Conservation (phyloP, 2,329 filamentous ascomycete genomes). For the Talaromyces rugulosus region DNA sequence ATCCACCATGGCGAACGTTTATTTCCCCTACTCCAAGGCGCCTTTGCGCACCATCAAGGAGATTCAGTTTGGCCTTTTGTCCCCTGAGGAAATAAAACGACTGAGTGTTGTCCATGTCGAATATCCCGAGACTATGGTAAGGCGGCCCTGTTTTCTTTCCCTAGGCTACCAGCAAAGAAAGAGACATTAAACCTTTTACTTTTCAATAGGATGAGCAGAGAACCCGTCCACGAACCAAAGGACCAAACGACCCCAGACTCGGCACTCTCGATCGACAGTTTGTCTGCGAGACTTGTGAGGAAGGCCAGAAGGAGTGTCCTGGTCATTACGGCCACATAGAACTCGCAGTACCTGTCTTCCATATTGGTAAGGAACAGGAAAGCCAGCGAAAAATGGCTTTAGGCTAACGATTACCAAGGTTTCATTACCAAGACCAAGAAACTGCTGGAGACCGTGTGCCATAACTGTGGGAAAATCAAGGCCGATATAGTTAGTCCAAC, state of each 20-base stretch:
- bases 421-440: constrained; percentile 99
- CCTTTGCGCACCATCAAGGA: constrained; percentile 97
- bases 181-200: constrained; percentile 14
- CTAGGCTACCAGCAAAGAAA: constrained; percentile 10
- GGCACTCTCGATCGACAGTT: constrained; percentile 94
- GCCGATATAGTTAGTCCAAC: constrained; percentile 87
- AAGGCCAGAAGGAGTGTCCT: constrained; percentile 92
- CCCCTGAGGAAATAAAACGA: constrained; percentile 97
- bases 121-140: constrained; percentile 95
- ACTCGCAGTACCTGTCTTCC: constrained; percentile 91
- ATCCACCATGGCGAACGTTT: constrained; percentile 80
- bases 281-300: constrained; percentile 93
- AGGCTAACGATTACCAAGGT: constrained; percentile 52
- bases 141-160: constrained; percentile 20
- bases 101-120: constrained; percentile 96
- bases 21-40: constrained; percentile 87
- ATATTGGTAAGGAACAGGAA: constrained; percentile 55
- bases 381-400: not conserved
- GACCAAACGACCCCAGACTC: constrained; percentile 91
- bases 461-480: constrained; percentile 97
- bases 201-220: constrained; percentile 71
- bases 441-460: constrained; percentile 96
- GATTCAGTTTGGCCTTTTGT: constrained; percentile 97
- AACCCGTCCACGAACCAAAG: constrained; percentile 82
- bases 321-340: constrained; percentile 99